Evolutionary conservation across 805 yeast species (phyloP).

Genomic region (Barnettozyma sp.): DNA sequence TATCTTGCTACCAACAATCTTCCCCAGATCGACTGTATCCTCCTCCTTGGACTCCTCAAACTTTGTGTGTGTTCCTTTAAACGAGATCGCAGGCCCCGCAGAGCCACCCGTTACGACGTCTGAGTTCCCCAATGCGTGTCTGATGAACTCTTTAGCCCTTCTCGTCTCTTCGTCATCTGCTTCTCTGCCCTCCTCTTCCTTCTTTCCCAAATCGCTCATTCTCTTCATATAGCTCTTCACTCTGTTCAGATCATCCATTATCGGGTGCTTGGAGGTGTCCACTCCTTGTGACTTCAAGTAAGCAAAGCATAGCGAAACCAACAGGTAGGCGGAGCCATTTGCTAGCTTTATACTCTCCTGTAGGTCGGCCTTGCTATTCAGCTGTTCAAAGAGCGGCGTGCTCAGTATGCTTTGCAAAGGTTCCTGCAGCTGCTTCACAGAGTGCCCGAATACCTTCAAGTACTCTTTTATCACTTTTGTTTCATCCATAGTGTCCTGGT

Average conservation of each 20-base stretch:
- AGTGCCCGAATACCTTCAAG: conserved; percentile 31
- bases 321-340: conserved; percentile 40
- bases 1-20: conserved; percentile 9
- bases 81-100: conserved; percentile 43
- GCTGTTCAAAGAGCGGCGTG: conserved; percentile 26
- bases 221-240: conserved; percentile 64
- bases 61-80: conserved; percentile 48
- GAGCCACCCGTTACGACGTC: conserved; percentile 16
- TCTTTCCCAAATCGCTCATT: conserved; percentile 29
- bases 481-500: conserved; percentile 35
- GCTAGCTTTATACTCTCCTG: conserved; percentile 14
- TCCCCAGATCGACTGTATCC: conserved; percentile 7
- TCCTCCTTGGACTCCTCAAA: conserved; percentile 29
- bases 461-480: conserved; percentile 36
- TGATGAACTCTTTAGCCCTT: conserved; percentile 42
- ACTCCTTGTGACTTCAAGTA: conserved; percentile 53
- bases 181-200: conserved; percentile 13
- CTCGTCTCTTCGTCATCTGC: conserved; percentile 26
- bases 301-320: conserved; percentile 52
- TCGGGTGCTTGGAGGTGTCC: conserved; percentile 49
- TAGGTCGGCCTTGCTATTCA: conserved; percentile 1
- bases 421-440: conserved; percentile 31
- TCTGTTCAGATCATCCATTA: conserved; percentile 59
- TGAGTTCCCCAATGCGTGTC: conserved; percentile 32
- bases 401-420: conserved; percentile 32